Conservation (phyloP, 2,329 filamentous ascomycete genomes). For the Chaetomium sp. region DNA sequence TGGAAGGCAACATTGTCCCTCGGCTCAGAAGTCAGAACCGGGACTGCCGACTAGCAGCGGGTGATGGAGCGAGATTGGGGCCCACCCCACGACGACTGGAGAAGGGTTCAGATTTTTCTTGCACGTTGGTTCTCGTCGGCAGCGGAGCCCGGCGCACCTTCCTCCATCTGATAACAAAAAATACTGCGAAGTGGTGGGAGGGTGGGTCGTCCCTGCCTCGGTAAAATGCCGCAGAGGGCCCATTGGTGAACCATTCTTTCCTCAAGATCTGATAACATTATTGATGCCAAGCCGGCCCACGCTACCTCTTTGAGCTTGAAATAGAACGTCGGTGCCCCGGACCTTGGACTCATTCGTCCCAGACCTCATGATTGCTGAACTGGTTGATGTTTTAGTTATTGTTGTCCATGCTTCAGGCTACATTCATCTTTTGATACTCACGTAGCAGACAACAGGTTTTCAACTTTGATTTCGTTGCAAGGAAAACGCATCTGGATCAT, state of each 20-base stretch:
- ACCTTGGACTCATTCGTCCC: no score
- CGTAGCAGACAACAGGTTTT: no score
- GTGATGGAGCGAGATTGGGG: not conserved
- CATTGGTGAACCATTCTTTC: constrained; percentile 8
- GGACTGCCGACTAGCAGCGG: not conserved
- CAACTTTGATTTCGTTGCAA: no score
- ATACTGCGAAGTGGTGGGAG: constrained; percentile 20
- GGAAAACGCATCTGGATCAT: no score
- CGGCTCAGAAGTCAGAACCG: not conserved
- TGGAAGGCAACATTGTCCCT: constrained; percentile 5
- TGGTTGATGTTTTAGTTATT: no score
- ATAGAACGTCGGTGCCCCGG: no score
- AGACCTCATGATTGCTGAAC: no score
- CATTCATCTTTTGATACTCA: no score
- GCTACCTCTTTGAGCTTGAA: not conserved
- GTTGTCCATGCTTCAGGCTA: no score
- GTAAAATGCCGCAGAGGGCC: constrained; percentile 32
- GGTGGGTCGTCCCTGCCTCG: constrained; percentile 16
- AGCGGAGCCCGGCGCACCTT: constrained; percentile 10
- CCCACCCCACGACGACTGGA: not conserved
- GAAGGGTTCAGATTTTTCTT: constrained; percentile 22
- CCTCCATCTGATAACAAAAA: constrained; percentile 33
- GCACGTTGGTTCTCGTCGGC: not conserved
- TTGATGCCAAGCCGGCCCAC: constrained; percentile 33
- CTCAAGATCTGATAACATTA: constrained; percentile 35